These are phyloP conservation scores for Prunus mongolica DNA, from an alignment of 306 rosid genomes.

Conservation along the genomic window DNA sequence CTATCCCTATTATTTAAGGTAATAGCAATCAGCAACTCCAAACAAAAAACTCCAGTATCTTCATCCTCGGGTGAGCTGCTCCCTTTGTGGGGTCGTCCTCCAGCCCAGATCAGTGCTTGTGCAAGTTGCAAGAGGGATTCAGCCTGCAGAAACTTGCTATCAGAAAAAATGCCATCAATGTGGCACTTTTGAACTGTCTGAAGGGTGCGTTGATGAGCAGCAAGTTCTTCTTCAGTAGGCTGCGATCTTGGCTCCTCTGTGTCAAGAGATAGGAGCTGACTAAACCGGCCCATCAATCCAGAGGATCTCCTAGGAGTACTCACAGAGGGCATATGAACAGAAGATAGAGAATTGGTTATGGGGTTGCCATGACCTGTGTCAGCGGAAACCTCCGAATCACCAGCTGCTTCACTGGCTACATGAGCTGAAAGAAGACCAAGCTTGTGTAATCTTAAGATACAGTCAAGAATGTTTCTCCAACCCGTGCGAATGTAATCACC, in stretches of 20 bases:
- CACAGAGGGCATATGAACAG: slow-evolving; percentile 60
- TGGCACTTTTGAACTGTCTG: slow-evolving; percentile 90
- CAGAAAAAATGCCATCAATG: slow-evolving; percentile 90
- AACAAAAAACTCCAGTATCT: slow-evolving; percentile 92
- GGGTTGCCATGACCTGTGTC: slow-evolving; percentile 76
- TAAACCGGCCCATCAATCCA: slow-evolving; percentile 96
- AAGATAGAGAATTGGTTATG: slow-evolving; percentile 61
- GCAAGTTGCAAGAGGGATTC: slow-evolving; percentile 91
- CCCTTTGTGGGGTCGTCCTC: slow-evolving; percentile 82
- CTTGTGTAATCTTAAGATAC: slow-evolving; percentile 89
- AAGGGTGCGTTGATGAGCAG: slow-evolving; percentile 88
- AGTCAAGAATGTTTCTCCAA: slow-evolving; percentile 96
- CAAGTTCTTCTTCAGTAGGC: slow-evolving; percentile 96
- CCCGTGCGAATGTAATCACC: slow-evolving; percentile 94
- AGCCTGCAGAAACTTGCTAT: slow-evolving; percentile 92
- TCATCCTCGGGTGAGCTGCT: slow-evolving; percentile 85
- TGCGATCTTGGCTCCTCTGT: slow-evolving; percentile 94
- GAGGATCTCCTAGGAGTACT: slow-evolving; percentile 83
- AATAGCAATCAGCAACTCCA: slow-evolving; percentile 89
- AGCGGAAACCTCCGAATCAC: slow-evolving; percentile 70
- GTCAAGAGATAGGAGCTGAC: slow-evolving; percentile 91
- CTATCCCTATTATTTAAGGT: slow-evolving; percentile 94
- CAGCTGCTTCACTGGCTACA: slow-evolving; percentile 94
- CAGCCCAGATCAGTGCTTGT: slow-evolving; percentile 89
- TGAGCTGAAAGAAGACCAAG: slow-evolving; percentile 92